phyloP scores from a whole-genome alignment of 805 yeast species.

The Kodamaea laetipori region DNA sequence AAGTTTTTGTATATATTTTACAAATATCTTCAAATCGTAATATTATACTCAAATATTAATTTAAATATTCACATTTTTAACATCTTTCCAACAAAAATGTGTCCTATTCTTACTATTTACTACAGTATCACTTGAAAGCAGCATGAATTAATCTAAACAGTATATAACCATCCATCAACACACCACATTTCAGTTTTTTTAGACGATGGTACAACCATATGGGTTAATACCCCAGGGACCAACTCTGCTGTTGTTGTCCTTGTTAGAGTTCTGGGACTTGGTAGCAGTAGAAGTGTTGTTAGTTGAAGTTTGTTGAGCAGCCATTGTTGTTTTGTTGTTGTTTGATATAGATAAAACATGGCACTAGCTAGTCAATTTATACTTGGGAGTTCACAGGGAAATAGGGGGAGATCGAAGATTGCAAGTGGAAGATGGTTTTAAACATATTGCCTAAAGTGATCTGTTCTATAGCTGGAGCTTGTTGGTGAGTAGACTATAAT shows the following conservation, averaged over 20 bases:
- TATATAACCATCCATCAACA: neutral
- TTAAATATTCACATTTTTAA: no score
- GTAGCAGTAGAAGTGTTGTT: neutral
- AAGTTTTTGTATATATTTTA: no score
- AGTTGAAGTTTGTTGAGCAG: conserved; percentile 4
- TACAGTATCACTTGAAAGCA: conserved; percentile 2
- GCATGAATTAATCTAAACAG: neutral
- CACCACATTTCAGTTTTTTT: neutral
- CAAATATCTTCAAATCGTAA: no score
- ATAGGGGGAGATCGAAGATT: neutral
- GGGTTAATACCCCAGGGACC: conserved; percentile 5
- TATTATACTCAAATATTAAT: no score
- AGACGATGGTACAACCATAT: conserved; percentile 1
- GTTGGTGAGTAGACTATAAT: neutral
- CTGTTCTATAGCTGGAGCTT: neutral
- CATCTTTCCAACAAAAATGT: no score
- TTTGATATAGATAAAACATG: neutral
- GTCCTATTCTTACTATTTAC: no score
- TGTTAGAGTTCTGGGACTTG: conserved; percentile 1
- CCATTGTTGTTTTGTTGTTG: conserved; percentile 2
- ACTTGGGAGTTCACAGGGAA: neutral
- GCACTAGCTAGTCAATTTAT: neutral
- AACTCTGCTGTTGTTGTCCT: neutral
- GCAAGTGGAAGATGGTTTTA: neutral
- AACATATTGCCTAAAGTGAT: no score